Conservation (phyloP, 805 yeast genomes). For the Metschnikowia peoriensis region DNA sequence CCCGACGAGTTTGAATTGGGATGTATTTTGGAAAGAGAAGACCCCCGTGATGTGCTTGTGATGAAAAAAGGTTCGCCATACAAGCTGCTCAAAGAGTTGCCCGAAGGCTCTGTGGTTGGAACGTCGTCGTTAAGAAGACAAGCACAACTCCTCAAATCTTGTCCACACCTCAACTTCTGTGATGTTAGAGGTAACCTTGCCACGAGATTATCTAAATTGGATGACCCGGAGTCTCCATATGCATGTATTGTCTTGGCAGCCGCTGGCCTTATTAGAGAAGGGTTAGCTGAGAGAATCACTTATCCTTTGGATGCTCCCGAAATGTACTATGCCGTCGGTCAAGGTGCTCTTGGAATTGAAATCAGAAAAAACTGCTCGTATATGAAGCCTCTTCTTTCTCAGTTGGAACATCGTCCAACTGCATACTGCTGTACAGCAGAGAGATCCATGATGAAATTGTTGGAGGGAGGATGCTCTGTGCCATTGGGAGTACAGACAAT, state of each 20-base stretch:
- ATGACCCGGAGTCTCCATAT: conserved; percentile 61
- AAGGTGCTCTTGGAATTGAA: conserved; percentile 95
- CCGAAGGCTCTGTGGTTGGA: conserved; percentile 84
- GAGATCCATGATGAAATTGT: conserved; percentile 76
- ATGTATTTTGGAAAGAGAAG: conserved; percentile 81
- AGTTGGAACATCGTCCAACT: conserved; percentile 64
- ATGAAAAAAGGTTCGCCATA: conserved; percentile 68
- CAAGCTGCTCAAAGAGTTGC: conserved; percentile 67
- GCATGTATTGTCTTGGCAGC: conserved; percentile 84
- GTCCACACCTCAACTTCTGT: conserved; percentile 75
- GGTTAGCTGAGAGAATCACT: conserved; percentile 74
- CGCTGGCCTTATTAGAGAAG: conserved; percentile 82
- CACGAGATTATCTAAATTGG: conserved; percentile 80
- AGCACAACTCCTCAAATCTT: conserved; percentile 78
- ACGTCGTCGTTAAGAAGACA: conserved; percentile 93
- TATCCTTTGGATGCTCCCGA: conserved; percentile 65
- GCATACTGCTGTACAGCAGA: conserved; percentile 83
- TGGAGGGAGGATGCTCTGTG: conserved; percentile 98
- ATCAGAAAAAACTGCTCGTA: conserved; percentile 67
- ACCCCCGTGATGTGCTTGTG: conserved; percentile 89
- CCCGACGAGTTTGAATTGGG: conserved; percentile 92
- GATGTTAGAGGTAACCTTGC: conserved; percentile 78
- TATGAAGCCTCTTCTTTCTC: conserved; percentile 56
- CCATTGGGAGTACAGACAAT: conserved; percentile 87
- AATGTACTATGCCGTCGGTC: conserved; percentile 98